Conservation (phyloP, 768 basidiomycete genomes). For the Tephrocybe sp. region DNA sequence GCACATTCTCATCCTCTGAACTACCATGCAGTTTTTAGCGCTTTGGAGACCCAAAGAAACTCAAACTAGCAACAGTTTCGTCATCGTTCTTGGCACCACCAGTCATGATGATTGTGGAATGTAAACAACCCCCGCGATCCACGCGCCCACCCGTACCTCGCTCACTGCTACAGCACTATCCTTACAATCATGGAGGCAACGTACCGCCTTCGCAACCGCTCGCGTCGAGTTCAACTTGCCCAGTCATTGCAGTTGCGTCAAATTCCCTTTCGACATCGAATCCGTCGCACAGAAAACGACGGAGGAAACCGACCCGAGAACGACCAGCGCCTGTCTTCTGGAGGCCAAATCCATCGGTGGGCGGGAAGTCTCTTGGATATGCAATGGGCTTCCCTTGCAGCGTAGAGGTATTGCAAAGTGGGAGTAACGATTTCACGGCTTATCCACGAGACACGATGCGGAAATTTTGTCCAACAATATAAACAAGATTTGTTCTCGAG, state of each 20-base stretch:
- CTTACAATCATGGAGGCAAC: conserved; percentile 29
- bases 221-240: conserved; percentile 18
- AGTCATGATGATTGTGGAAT: conserved; percentile 29
- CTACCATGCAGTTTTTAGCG: conserved; percentile 1
- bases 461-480: background rate
- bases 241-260: conserved; percentile 20
- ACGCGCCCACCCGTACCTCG: conserved; percentile 42
- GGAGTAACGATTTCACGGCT: conserved; percentile 6
- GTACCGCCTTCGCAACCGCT: background rate
- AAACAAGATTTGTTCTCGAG: background rate
- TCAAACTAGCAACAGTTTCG: background rate
- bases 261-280: background rate
- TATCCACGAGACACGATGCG: conserved; percentile 22
- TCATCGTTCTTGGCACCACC: conserved; percentile 14
- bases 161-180: conserved; percentile 27
- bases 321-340: conserved; percentile 39
- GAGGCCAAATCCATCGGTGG: conserved; percentile 34
- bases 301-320: conserved; percentile 20
- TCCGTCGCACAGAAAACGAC: conserved; percentile 13
- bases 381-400: conserved; percentile 41
- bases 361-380: conserved; percentile 42
- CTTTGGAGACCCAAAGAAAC: conserved; percentile 2
- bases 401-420: conserved; percentile 18
- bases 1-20: background rate
- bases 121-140: conserved; percentile 29